Evolutionary conservation across 2,329 filamentous ascomycete genomes (phyloP), one percentile per base, ranked within the genome.

Genomic region (Xylaria multiplex): DNA sequence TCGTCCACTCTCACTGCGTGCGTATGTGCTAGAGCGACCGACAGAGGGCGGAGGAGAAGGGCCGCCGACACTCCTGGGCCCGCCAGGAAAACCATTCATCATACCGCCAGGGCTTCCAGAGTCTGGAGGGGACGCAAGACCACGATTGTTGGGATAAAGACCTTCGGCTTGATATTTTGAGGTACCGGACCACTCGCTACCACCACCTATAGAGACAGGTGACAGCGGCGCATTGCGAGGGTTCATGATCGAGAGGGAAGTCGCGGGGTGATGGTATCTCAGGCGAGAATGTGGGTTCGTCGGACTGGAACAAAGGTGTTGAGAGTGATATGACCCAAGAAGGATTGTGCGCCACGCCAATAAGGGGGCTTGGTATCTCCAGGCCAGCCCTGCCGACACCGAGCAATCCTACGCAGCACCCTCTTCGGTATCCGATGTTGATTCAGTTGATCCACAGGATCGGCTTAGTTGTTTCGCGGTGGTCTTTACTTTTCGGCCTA

Each of bases 11-110:
- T 89, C 89, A 77, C 85, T 86, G 83, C 88, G 78, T 76, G 88
- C 82, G 83, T 90, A 93, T 77, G 91, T 90, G 79, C 93, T 97
- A 58, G 93, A 96, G 69, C 92, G 87, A 69, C 91, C 93, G 72
- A 97, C 85, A 5, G 95, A 98, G 70, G 91, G 93, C 30, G 96
- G 95, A 61, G 95, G 94, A 57, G 95, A 97, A 59, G 95, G 88
- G 30, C 85, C 87, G 71, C 86, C 86, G 68, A 81, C 81, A 77
- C 82, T 87, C 80, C 83, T 84, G 78, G 83, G 86, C 68, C 81
- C 84, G 37, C 85, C 77, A 58, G 86, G 81, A 74, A 87, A 88
- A 70, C 80, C 85, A 79, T 88, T 90, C 82, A 90, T 88, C 74
- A 84, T 84, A 74, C 81, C 81, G 82, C 83, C 83, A 70, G 85